Conservation (phyloP, 2,329 filamentous ascomycete genomes). For the Verticillium klebahnii region DNA sequence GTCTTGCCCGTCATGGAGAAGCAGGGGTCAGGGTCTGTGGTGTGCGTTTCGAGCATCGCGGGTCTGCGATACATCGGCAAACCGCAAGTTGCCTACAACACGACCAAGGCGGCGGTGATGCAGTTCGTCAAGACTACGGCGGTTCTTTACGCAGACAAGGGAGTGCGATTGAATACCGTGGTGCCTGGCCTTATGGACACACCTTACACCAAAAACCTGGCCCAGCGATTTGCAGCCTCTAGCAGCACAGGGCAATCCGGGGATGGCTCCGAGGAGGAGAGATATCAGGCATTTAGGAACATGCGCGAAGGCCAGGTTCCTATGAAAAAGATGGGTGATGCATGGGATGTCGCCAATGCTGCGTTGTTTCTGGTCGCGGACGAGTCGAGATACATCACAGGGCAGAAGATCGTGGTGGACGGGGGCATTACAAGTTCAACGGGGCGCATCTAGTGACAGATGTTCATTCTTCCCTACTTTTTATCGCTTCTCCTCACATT, state of each 20-base stretch:
- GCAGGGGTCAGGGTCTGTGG: conserved; percentile 36
- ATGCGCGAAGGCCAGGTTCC: conserved; percentile 53
- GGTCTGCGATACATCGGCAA: conserved; percentile 45
- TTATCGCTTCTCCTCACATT: too few species aligned
- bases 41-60: conserved; percentile 46
- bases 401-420: conserved; percentile 46
- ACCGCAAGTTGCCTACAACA: conserved; percentile 48
- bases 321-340: conserved; percentile 53
- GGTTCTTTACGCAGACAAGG: conserved; percentile 42
- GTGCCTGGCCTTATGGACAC: conserved; percentile 55
- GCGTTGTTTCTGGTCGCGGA: conserved; percentile 53
- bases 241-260: neutral
- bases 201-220: conserved; percentile 40
- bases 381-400: conserved; percentile 57
- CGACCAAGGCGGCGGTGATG: conserved; percentile 45
- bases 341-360: conserved; percentile 55
- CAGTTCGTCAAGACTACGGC: conserved; percentile 45
- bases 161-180: conserved; percentile 48
- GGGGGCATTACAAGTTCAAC: conserved; percentile 38
- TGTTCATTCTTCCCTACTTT: too few species aligned
- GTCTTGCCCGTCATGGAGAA: conserved; percentile 50
- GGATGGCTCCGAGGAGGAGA: conserved; percentile 36
- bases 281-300: conserved; percentile 30
- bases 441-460: conserved; percentile 12
- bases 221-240: conserved; percentile 29